These are phyloP conservation scores for Amanita exitialis DNA, from an alignment of 768 basidiomycete genomes.

Conservation along the genomic window DNA sequence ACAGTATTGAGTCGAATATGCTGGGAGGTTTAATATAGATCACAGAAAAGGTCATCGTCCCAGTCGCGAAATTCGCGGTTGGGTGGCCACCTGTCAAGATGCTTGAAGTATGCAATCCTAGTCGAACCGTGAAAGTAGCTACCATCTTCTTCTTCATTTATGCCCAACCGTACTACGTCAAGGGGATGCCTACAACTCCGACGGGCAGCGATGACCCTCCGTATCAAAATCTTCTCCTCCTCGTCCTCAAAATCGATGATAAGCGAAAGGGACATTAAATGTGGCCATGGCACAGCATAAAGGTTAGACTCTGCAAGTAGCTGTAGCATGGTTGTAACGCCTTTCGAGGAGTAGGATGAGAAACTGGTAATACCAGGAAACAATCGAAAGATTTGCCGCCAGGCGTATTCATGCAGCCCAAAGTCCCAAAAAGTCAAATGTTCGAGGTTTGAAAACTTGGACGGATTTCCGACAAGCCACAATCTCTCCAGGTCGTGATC, in stretches of 20 bases:
- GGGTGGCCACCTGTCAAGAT: conserved; percentile 21
- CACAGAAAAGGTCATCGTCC: conserved; percentile 21
- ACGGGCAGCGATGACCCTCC: conserved; percentile 17
- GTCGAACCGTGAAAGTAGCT: conserved; percentile 11
- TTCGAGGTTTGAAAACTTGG: conserved; percentile 23
- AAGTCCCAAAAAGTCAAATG: conserved; percentile 31
- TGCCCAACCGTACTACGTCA: conserved; percentile 19
- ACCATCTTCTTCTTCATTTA: conserved; percentile 13
- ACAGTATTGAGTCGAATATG: neutral
- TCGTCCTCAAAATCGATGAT: conserved; percentile 13
- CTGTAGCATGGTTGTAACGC: conserved; percentile 17
- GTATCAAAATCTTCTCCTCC: conserved; percentile 17
- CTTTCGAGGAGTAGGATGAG: conserved; percentile 14
- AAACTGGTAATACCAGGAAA: conserved; percentile 22
- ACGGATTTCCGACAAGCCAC: conserved; percentile 13
- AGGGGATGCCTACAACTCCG: conserved; percentile 17
- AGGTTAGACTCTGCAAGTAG: conserved; percentile 13
- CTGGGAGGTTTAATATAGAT: neutral
- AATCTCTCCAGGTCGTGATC: conserved; percentile 31
- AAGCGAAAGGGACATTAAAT: conserved; percentile 21
- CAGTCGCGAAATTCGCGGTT: conserved; percentile 16
- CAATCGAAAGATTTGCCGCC: conserved; percentile 1
- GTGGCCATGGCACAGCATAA: conserved; percentile 22
- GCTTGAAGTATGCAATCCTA: conserved; percentile 16
- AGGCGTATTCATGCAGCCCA: conserved; percentile 16